Base-by-base conservation (phyloP, 805 yeast genomes). In the Lipomyces kockii region DNA sequence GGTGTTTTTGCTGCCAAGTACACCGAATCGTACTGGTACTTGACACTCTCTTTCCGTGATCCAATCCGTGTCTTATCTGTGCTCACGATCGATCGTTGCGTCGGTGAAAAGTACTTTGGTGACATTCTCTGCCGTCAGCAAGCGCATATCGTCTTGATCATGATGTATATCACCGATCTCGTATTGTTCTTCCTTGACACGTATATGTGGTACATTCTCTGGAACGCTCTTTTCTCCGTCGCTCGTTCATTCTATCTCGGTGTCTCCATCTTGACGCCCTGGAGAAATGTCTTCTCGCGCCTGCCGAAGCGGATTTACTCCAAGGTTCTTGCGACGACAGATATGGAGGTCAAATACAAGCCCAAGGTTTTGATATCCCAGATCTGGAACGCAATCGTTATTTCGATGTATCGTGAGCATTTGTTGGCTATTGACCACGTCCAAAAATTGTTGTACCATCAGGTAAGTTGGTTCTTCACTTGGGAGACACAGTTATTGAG, bases 361-460 rank as follows among this genome's bases (percentile, higher is more conserved):
- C 98, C 99, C 74, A 95, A 95, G 86, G 98, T 95, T 73, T 85
- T 95, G 79, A 94, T 95, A 76, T 92, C 98, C 54, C 99, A 95
- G 84, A 94, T 96, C 75, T 95, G 99, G 99, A 95, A 95, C 79
- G 99, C 99, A 64, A 90, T 95, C 81, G 96, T 95, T 73, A 95
- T 95, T 75, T 94, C 99, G 67, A 95, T 95, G 99, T 96, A 95
- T 88, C 92, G 99, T 84, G 99, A 95, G 83, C 99, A 95, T 81
- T 84, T 95, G 80, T 83, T 95, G 74, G 98, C 99, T 35, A 94
- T 96, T 80, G 99, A 95, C 80, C 99, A 95, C 79, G 99, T 95
- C 72, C 99, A 95, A 83, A 94, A 91, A 83, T 86, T 95, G 80
- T 86, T 95, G 74, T 95, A 95, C 81, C 99, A 95, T 80, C 99